These are phyloP conservation scores for Pyrus betulifolia DNA, from an alignment of 306 rosid species.

Conservation along the genomic window DNA sequence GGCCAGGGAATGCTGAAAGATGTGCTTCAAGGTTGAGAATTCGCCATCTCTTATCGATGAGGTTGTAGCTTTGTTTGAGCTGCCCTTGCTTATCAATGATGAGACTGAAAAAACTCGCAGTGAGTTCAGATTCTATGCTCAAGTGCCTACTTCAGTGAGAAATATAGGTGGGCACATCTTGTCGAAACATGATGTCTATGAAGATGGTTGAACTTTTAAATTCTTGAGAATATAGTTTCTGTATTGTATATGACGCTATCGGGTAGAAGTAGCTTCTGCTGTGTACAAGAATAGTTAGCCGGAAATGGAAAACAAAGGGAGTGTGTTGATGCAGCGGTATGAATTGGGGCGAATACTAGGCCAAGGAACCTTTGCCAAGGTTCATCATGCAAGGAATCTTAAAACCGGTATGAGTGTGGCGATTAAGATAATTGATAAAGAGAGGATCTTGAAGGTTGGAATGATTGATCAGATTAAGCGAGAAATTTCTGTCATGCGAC, in stretches of 20 bases:
- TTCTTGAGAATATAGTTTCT: constrained; percentile 14
- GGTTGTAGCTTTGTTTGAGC: constrained; percentile 35
- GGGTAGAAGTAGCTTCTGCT: constrained; percentile 15
- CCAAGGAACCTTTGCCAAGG: constrained; percentile 99
- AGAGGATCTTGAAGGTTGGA: constrained; percentile 77
- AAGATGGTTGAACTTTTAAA: constrained; percentile 62
- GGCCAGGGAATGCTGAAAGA: constrained; percentile 91
- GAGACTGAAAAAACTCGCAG: constrained; percentile 35
- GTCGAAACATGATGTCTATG: constrained; percentile 43
- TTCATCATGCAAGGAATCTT: constrained; percentile 73
- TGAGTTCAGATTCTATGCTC: constrained; percentile 21
- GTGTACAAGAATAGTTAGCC: constrained; percentile 14
- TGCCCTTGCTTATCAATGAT: constrained; percentile 31
- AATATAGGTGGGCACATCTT: constrained; percentile 23
- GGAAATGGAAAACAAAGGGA: constrained; percentile 63
- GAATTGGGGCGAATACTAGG: constrained; percentile 81
- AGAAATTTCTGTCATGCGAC: constrained; percentile 83
- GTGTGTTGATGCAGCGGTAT: constrained; percentile 70
- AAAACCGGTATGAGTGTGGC: constrained; percentile 70
- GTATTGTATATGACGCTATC: constrained; percentile 16
- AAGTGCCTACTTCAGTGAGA: constrained; percentile 25
- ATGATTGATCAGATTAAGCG: constrained; percentile 87
- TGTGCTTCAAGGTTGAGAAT: constrained; percentile 56
- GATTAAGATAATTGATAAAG: constrained; percentile 74
- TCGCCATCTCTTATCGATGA: constrained; percentile 36